Base-by-base conservation (phyloP, 2,329 filamentous ascomycete species). In the Sporothrix dimorphospora region DNA sequence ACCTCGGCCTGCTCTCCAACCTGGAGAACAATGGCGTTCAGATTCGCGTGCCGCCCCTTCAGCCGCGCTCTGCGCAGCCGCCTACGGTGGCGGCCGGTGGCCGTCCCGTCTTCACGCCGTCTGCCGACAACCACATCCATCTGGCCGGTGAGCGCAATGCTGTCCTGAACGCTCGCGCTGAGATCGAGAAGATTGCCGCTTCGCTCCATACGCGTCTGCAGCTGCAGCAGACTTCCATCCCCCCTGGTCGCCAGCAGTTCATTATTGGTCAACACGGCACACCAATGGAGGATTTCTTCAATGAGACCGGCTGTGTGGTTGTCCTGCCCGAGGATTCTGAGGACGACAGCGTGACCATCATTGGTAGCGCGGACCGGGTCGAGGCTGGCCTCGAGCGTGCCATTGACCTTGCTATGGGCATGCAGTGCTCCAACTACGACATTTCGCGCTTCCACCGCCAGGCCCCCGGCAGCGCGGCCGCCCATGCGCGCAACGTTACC, bases 241-340 rank as follows among this genome's bases (percentile, higher is more conserved):
- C 95, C 80, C 91, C 91, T 74, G 94, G 93, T 66, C 90, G 94
- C 69, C 96, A 98, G 80, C 94, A 97, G 80, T 98, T 98, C 84
- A 96, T 99, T 78, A 90, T 97, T 75, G 95, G 95, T 69, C 90
- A 95, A 74, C 88, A 91, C 74, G 94, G 93, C 74, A 88, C 92
- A 74, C 90, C 93, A 21, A 85, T 93, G 45, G 90, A 98, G 72
- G 90, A 97, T 61, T 98, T 99, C 84, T 90, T 98, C 75, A 87
- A 90, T 61, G 90, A 97, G 78, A 98, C 96, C 72, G 95, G 95
- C 74, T 99, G 96, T 81, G 89, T 92, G 57, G 91, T 98, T 73
- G 88, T 98, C 72, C 82, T 98, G 61, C 95, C 94, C 8, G 86
- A 86, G 34, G 89, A 91, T 30, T 90, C 93, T 70, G 92, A 96